A percentile compares a stretch with the other conserved stretches of the same genome.
phyloP scores from a whole-genome alignment of 176 grass and related monocot species.

The Phragmites australis region DNA sequence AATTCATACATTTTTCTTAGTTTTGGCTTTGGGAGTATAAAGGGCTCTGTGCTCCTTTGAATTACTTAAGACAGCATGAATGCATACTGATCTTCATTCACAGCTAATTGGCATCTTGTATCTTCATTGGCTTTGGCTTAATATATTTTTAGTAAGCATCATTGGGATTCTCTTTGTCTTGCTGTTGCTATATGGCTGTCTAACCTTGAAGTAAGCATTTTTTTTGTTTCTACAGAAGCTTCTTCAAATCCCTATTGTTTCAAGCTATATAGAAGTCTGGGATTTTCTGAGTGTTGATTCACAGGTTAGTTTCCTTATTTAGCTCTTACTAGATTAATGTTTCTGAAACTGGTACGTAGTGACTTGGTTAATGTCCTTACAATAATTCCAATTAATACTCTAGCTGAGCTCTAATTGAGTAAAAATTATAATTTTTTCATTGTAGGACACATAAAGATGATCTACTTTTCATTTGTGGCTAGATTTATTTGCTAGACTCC shows the following conservation, averaged over 20 bases:
- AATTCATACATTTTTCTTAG: conserved; percentile 15
- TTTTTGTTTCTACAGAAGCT: conserved; percentile 66
- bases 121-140: conserved; percentile 13
- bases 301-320: conserved; percentile 64
- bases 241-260: conserved; percentile 92
- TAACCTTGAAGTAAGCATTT: conserved; percentile 17
- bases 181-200: conserved; percentile 15
- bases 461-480: too few relatives aligned
- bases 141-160: conserved; percentile 19
- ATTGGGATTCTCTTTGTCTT: background rate
- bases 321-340: conserved; percentile 17
- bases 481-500: too few relatives aligned
- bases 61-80: background rate
- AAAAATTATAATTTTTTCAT: too few relatives aligned
- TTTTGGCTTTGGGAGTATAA: background rate
- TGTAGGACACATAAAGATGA: too few relatives aligned
- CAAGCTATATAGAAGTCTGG: conserved; percentile 98
- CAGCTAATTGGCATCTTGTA: conserved; percentile 15
- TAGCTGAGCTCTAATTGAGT: too few relatives aligned
- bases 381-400: too few relatives aligned
- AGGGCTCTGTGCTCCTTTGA: background rate
- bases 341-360: conserved; percentile 12
- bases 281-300: conserved; percentile 95
- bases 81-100: background rate
- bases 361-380: conserved; percentile 17